These are phyloP conservation scores for Oidiodendron maius DNA, from an alignment of 495 filamentous ascomycete genomes.

Conservation along the genomic window DNA sequence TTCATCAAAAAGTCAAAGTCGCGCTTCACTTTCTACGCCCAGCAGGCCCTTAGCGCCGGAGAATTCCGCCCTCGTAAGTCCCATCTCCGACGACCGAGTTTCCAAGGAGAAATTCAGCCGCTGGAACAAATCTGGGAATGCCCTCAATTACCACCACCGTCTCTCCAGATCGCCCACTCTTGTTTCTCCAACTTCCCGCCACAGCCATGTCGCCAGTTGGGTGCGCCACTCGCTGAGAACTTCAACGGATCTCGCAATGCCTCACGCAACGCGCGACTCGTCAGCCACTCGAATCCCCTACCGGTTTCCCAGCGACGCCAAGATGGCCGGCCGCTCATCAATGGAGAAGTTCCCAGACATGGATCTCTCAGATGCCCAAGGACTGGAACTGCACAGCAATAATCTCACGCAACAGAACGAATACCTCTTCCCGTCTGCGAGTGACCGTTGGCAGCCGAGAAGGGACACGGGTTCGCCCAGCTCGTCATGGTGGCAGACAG, in stretches of 20 bases:
- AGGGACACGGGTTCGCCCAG: slow-evolving; percentile 31
- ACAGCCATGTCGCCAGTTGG: slow-evolving; percentile 5
- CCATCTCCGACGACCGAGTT: background rate
- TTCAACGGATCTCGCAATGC: slow-evolving; percentile 27
- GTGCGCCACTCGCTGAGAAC: slow-evolving; percentile 6
- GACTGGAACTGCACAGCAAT: slow-evolving; percentile 20
- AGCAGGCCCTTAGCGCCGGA: background rate
- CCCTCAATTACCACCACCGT: too few relatives aligned
- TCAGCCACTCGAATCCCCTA: slow-evolving; percentile 12
- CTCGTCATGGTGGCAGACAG: slow-evolving; percentile 28
- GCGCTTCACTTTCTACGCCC: background rate
- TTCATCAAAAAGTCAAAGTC: background rate
- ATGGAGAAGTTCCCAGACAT: slow-evolving; percentile 51
- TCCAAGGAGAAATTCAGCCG: background rate
- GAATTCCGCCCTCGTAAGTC: background rate
- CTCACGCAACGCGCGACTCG: slow-evolving; percentile 30
- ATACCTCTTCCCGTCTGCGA: slow-evolving; percentile 27
- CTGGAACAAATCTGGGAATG: too few relatives aligned
- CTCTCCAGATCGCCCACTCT: too few relatives aligned
- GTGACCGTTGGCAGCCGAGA: slow-evolving; percentile 47
- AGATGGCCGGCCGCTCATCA: slow-evolving; percentile 26
- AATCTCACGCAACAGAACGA: slow-evolving; percentile 26
- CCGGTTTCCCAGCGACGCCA: slow-evolving; percentile 27
- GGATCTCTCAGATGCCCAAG: slow-evolving; percentile 23
- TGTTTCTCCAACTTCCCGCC: background rate